Evolutionary conservation across 1,284 basidiomycete genomes (phyloP).

Genomic region (Apiotrichum veenhuisii): DNA sequence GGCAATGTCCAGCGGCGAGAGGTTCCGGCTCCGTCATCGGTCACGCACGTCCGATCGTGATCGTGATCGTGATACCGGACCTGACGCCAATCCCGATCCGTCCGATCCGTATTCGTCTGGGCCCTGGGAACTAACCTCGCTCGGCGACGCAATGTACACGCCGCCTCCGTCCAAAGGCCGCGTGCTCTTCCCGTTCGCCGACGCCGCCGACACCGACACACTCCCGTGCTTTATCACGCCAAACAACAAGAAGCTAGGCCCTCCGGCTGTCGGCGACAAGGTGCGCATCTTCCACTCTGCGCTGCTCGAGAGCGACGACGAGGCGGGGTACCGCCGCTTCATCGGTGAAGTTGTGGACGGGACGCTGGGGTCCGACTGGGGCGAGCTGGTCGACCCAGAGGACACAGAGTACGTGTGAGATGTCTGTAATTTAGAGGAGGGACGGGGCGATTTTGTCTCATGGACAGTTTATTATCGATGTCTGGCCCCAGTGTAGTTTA

Average conservation of each 20-base stretch:
- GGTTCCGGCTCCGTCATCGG: too few relatives aligned
- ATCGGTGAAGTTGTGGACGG: constrained; percentile 38
- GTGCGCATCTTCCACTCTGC: constrained; percentile 39
- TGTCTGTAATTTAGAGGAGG: too few relatives aligned
- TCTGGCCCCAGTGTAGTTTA: too few relatives aligned
- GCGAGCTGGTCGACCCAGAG: neutral
- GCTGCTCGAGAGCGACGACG: constrained; percentile 41
- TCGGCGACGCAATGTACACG: neutral
- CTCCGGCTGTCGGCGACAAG: neutral
- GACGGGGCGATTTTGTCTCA: too few relatives aligned
- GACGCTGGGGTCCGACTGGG: constrained; percentile 11
- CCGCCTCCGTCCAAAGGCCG: neutral
- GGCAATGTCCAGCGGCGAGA: too few relatives aligned
- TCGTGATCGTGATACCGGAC: too few relatives aligned
- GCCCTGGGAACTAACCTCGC: neutral
- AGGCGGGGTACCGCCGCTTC: constrained; percentile 41
- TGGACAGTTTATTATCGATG: too few relatives aligned
- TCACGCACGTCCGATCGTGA: neutral
- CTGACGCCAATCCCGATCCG: too few relatives aligned
- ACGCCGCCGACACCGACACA: neutral
- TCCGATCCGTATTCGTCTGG: too few relatives aligned
- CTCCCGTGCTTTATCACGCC: neutral
- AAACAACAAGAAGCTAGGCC: too few relatives aligned
- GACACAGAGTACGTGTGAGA: too few relatives aligned
- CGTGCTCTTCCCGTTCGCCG: neutral